phyloP scores from a whole-genome alignment of 2,329 filamentous ascomycete genomes.

The Orbilia brochopaga region DNA sequence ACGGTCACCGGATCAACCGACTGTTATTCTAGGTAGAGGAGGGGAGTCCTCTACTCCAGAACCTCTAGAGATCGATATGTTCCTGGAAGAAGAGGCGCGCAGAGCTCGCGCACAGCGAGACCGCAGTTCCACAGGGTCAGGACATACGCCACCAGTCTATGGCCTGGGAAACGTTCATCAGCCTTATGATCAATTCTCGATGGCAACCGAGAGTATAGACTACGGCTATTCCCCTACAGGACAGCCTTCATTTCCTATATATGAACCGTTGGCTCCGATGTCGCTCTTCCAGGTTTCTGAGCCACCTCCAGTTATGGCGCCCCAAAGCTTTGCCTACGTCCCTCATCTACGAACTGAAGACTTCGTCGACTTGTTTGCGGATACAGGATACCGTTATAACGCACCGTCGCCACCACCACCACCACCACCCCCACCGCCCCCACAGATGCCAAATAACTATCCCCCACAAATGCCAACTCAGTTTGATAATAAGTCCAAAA shows the following conservation, averaged over 20 bases:
- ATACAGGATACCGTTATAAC: neutral
- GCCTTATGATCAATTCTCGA: neutral
- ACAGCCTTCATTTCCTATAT: neutral
- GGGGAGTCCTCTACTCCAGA: neutral
- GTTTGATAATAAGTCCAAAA: neutral
- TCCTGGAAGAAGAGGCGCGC: neutral
- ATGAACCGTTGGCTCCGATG: neutral
- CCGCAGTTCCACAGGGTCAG: neutral
- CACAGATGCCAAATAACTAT: too few relatives aligned
- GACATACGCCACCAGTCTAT: neutral
- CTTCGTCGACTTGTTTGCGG: neutral
- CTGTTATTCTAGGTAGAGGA: neutral
- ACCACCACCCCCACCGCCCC: neutral
- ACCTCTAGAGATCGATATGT: slow-evolving; percentile 1
- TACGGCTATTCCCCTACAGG: neutral
- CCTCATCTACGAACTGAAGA: neutral
- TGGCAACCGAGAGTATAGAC: neutral
- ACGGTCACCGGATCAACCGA: neutral
- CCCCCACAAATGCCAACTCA: neutral
- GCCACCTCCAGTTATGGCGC: too few relatives aligned
- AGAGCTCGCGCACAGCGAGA: neutral
- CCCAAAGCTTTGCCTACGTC: too few relatives aligned
- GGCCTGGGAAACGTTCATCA: neutral
- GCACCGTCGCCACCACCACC: neutral
- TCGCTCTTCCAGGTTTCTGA: neutral